Percentiles rank a stretch among this genome's conserved stretches.
phyloP scores from a whole-genome alignment of 176 grass and related monocot species.

The Oryza glaberrima region DNA sequence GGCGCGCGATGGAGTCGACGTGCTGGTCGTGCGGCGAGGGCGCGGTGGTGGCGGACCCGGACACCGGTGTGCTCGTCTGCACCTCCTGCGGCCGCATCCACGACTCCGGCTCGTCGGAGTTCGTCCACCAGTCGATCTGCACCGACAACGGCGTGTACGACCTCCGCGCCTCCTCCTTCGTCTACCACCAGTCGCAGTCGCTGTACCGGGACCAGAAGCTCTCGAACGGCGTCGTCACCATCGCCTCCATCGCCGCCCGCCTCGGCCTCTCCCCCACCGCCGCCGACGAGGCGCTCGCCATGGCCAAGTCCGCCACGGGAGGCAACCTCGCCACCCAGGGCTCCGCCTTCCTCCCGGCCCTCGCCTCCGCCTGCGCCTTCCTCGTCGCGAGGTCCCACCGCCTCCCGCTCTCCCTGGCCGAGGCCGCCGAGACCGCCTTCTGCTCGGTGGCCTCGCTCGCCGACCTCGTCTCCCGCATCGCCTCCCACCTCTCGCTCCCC shows the following conservation, averaged over 20 bases:
- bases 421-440: slow-evolving; percentile 48
- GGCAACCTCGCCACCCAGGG: slow-evolving; percentile 47
- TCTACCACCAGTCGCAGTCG: slow-evolving; percentile 36
- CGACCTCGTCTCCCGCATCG: slow-evolving; percentile 56
- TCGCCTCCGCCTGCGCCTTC: slow-evolving; percentile 58
- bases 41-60: slow-evolving; percentile 45
- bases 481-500: slow-evolving; percentile 47
- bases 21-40: slow-evolving; percentile 54
- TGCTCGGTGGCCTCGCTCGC: slow-evolving; percentile 41
- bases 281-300: slow-evolving; percentile 49
- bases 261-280: slow-evolving; percentile 49
- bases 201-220: slow-evolving; percentile 61
- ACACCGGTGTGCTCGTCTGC: slow-evolving; percentile 55
- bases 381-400: slow-evolving; percentile 61
- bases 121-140: slow-evolving; percentile 55
- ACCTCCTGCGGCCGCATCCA: slow-evolving; percentile 46
- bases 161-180: slow-evolving; percentile 36
- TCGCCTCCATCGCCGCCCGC: slow-evolving; percentile 40
- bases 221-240: slow-evolving; percentile 25
- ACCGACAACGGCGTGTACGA: slow-evolving; percentile 44
- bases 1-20: slow-evolving; percentile 40
- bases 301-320: slow-evolving; percentile 54
- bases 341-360: slow-evolving; percentile 51
- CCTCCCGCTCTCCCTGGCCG: slow-evolving; percentile 58
- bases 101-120: slow-evolving; percentile 37